Evolutionary conservation across 805 yeast species (phyloP).

Genomic region (Saccharomycopsis sp.): DNA sequence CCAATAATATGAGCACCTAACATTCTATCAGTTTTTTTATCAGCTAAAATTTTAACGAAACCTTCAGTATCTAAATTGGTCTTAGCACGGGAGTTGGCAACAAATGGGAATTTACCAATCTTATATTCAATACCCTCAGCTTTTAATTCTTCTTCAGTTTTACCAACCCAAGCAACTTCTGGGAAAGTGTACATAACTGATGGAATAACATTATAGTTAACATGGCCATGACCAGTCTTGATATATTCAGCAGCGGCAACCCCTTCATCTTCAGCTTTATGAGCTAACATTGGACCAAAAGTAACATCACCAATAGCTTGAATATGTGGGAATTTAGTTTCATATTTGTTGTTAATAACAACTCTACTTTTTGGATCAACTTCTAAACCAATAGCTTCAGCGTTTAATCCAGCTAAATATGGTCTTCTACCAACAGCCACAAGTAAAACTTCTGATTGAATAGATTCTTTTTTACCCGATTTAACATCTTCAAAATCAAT

Average conservation of each 20-base stretch:
- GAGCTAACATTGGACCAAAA: constrained; percentile 98
- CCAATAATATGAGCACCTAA: constrained; percentile 97
- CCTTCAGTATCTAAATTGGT: constrained; percentile 97
- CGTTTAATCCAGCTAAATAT: constrained; percentile 78
- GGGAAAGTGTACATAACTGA: constrained; percentile 99
- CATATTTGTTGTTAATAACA: constrained; percentile 88
- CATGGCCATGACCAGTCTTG: constrained; percentile 93
- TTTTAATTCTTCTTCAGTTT: constrained; percentile 89
- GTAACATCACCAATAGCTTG: constrained; percentile 98
- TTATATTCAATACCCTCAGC: constrained; percentile 85
- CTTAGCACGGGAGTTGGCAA: constrained; percentile 99
- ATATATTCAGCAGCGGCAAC: constrained; percentile 95
- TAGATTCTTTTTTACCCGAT: constrained; percentile 63
- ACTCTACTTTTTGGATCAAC: constrained; percentile 86
- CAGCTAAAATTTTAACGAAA: constrained; percentile 90
- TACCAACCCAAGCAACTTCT: constrained; percentile 99
- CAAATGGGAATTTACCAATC: constrained; percentile 96
- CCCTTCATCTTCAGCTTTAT: constrained; percentile 99
- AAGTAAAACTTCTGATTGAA: constrained; percentile 86
- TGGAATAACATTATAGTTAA: constrained; percentile 95
- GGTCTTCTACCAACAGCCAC: constrained; percentile 99
- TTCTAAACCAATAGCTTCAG: constrained; percentile 84
- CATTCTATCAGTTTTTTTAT: constrained; percentile 93
- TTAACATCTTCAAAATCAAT: constrained; percentile 85
- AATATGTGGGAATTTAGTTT: constrained; percentile 86